Base-by-base conservation (phyloP, 208 protist genomes). In the Zelonia costaricensis region DNA sequence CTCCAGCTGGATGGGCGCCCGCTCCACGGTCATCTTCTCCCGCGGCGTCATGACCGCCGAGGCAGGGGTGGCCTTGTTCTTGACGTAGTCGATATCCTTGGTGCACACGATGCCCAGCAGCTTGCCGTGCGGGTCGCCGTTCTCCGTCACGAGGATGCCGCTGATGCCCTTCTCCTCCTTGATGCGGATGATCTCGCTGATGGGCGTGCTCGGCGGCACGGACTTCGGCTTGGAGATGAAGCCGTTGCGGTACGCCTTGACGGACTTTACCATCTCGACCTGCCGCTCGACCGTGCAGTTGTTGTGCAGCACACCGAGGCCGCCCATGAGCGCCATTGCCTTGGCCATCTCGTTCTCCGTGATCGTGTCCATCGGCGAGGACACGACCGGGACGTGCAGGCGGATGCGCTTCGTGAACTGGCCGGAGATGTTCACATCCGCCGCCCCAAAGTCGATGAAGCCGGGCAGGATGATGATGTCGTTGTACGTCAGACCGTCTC, bases 81-180 rank as follows among this genome's bases (percentile, higher is more conserved):
- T 88, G 27, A 99, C 78, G 73, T 98, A 99, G 84, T 99, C 98
- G 51, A 98, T 93, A 69, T 99, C 98, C 66, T 98, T 97, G 18
- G 84, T 84, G 63, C 97, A 99, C 27, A 99, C 95, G 16, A 99
- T 98, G 49, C 97, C 98, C 18, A 99, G 69, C 8, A 99, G 81
- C 76, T 97, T 94, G 30, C 92, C 88, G 62, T 96, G 82, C 48
- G 98, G 91, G 54, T 86, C 70, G 44, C 97, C 98, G 49, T 79
- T 88, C 35, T 98, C 94, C 6, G 98, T 99, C 33, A 99, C 95
- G 15, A 98, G 91, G 65, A 99, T 97, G 47, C 98, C 97, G 30
- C 91, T 96, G 80, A 99, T 98, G 28, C 97, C 97, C 61, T 91
- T 88, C 36, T 84, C 82, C 23, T 78, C 65, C 62, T 98, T 99